Evolutionary conservation across 176 grass and related monocot genomes (phyloP).

Genomic region (sorghum (Sorghum bicolor)): DNA sequence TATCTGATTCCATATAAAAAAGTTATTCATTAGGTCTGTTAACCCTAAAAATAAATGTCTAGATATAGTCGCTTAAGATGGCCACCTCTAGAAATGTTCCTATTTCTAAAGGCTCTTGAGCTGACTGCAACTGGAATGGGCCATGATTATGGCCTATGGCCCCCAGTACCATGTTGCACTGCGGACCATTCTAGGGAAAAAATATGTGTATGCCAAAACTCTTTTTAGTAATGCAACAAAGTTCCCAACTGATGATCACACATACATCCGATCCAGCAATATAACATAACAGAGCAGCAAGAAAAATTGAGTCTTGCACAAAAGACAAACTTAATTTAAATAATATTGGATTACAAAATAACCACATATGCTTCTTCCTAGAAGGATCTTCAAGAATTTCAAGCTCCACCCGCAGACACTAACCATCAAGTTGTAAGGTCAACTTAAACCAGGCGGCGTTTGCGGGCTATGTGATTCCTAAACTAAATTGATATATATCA

Average conservation of each 20-base stretch:
- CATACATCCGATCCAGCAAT: neutral
- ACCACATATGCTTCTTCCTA: neutral
- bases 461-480: neutral
- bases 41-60: no score
- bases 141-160: no score
- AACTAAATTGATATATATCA: neutral
- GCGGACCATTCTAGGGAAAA: no score
- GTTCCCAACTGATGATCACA: no score
- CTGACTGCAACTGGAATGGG: neutral
- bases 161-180: no score
- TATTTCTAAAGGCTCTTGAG: neutral
- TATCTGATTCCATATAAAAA: neutral
- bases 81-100: neutral
- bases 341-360: neutral
- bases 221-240: no score
- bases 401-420: neutral
- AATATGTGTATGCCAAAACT: no score
- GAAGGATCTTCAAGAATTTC: neutral
- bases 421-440: neutral
- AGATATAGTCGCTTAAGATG: neutral
- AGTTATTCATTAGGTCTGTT: neutral
- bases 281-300: neutral
- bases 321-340: neutral
- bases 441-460: neutral
- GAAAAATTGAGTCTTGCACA: neutral